Evolutionary conservation across 2,329 filamentous ascomycete species (phyloP), one percentile per base, ranked within the genome.

Genomic region (Phialophora macrospora): DNA sequence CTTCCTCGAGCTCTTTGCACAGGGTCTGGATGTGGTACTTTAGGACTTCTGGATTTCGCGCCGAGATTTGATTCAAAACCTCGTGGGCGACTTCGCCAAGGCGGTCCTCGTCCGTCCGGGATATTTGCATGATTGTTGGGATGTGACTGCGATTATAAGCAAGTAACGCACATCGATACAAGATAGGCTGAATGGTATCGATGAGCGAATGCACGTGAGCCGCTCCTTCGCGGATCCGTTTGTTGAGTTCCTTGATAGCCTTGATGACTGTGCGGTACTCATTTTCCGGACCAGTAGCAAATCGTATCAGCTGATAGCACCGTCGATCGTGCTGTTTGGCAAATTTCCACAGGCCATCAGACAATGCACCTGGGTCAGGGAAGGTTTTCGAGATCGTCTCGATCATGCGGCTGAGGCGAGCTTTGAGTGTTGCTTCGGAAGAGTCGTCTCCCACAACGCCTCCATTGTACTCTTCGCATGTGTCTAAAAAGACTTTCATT

Each of bases 101-200:
- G 0, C 88, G 89, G 56, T 90, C 87, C 73, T 93, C 90, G 74
- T 97, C 90, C 9, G 88, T 93, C 73, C 92, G 89, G 11, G 93
- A 93, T 73, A 90, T 91, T 64, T 93, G 89, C 81, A 98, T 91
- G 68, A 98, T 94, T 0, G 92, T 88, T 2, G 93, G 88, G 20
- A 99, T 88, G 75, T 99, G 93, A 75, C 94, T 98, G 74, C 91
- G 89, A 80, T 97, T 99, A 80, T 96, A 97, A 70, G 97, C 86
- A 69, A 99, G 84, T 64, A 92, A 88, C 38, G 92, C 90, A 62
- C 89, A 89, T 51, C 92, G 88, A 75, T 96, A 97, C 4, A 98
- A 81, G 17, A 99, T 82, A 4, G 93, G 90, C 5, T 89, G 86
- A 28, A 99, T 77, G 0, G 92, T 96, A 41, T 96, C 92, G 3